Evolutionary conservation across 352 stramenopile genomes (phyloP).

Genomic region (Thraustochytrium sp.): DNA sequence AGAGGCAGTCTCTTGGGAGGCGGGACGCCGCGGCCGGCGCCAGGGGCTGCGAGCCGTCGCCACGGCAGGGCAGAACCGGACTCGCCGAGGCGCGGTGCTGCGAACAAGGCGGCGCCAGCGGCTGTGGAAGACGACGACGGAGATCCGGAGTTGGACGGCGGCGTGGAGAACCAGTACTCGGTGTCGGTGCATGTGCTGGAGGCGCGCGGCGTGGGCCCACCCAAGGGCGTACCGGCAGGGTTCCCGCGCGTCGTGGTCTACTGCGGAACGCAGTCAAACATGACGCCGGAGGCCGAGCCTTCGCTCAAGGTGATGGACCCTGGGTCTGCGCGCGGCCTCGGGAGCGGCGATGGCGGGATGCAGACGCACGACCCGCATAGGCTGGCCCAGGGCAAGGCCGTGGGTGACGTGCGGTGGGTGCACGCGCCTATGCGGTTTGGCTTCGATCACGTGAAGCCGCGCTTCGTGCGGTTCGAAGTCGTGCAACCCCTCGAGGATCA

Average conservation of each 20-base stretch:
- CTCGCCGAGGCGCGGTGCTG: too few relatives aligned
- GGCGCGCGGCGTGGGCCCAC: not conserved
- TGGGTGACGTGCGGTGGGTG: conserved; percentile 8
- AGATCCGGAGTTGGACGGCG: too few relatives aligned
- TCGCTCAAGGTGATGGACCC: not conserved
- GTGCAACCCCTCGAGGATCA: not conserved
- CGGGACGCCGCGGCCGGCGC: too few relatives aligned
- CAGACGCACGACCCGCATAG: not conserved
- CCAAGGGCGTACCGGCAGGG: not conserved
- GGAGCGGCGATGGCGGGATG: not conserved
- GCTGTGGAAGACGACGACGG: too few relatives aligned
- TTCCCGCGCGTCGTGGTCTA: not conserved
- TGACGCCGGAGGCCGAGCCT: not conserved
- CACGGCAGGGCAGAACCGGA: too few relatives aligned
- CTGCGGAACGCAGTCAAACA: not conserved
- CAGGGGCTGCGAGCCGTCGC: too few relatives aligned
- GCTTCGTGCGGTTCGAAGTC: not conserved
- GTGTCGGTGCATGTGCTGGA: not conserved
- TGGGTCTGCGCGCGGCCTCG: not conserved
- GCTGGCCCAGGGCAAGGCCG: not conserved
- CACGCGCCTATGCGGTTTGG: conserved; percentile 1
- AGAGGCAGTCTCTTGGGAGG: too few relatives aligned
- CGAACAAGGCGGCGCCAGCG: too few relatives aligned
- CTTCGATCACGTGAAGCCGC: conserved; percentile 16
- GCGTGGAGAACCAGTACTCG: not conserved